A percentile compares a stretch with the other conserved stretches of the same genome.
phyloP scores from a whole-genome alignment of 1,139 yeast genomes.

The Saccharomyces hybrid region DNA sequence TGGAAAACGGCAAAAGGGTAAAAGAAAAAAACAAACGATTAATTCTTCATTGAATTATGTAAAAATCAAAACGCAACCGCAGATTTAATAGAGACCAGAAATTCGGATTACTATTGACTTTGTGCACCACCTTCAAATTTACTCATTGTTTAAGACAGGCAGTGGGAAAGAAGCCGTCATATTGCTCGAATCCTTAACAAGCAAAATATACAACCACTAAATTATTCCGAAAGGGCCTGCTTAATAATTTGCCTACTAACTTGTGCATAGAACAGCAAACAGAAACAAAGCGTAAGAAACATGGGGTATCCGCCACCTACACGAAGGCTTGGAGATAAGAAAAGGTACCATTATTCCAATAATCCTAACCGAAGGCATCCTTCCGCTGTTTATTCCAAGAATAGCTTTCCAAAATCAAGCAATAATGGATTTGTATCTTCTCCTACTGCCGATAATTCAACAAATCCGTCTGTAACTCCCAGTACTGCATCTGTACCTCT shows the following conservation, averaged over 20 bases:
- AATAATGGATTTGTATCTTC: not conserved
- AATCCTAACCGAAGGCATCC: conserved; percentile 22
- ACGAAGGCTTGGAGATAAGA: conserved; percentile 26
- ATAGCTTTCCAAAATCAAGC: not conserved
- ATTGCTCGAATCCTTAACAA: not conserved
- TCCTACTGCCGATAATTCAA: not conserved
- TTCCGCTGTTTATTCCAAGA: conserved; percentile 3
- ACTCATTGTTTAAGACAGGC: not conserved
- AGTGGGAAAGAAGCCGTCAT: not conserved
- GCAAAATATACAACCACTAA: not conserved
- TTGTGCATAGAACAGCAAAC: not conserved
- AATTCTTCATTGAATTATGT: not conserved
- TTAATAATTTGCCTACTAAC: not conserved
- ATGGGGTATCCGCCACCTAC: conserved; percentile 24
- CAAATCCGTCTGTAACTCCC: conserved; percentile 3
- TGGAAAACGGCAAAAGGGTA: not conserved
- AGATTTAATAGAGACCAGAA: not conserved
- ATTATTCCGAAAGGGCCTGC: not conserved
- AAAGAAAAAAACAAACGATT: not conserved
- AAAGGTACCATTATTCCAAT: conserved; percentile 27
- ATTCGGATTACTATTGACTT: not conserved
- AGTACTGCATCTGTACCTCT: conserved; percentile 5
- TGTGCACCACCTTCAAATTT: not conserved
- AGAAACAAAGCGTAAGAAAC: not conserved
- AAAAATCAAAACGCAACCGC: not conserved